Base-by-base conservation (phyloP, 768 basidiomycete genomes). In the Sporobolomyces pararoseus region DNA sequence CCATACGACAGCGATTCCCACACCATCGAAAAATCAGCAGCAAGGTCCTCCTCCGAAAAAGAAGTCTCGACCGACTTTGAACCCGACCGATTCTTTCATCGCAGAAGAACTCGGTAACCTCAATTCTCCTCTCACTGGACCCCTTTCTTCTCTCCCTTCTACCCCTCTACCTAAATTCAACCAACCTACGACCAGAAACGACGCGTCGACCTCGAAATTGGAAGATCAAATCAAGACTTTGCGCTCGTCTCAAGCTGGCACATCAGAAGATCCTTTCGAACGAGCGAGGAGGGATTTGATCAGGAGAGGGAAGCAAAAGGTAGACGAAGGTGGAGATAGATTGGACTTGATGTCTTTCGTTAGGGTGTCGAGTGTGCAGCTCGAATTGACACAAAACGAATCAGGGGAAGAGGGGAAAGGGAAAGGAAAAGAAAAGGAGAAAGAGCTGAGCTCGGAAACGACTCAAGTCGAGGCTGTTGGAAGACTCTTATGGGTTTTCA, bases 61-160 rank as follows among this genome's bases (percentile, higher is more conserved):
- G 31, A 31, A 35, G 44, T n/a, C 42, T 31, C 47, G 19, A 2
- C 27, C 46, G 1, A 7, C 59, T 12, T 6, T 23, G 6, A 66
- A 37, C 51, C 63, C 72, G 14, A 63, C 63, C 64, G 72, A 73
- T 55, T 52, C 57, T 7, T 34, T 73, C 12, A 25, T 66, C 31
- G 67, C 59, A n/a, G 61, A 69, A 4, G 72, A 44, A 19, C 39
- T 51, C 50, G 52, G 25, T 17, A 14, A 32, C 10, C 31, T 32
- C 21, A 21, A 21, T 17, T 35, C 37, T 6, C 50, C 49, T 3
- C 39, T 21, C 39, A 7, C 34, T 7, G 52, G 16, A 34, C 29
- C 19, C 17, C 27, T 34, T 29, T 14, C 29, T 19, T 39, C 46
- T 16, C 65, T 42, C 57, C 65, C 29, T 23, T 42, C 58, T 19